Conservation (phyloP, 306 rosid genomes). For the Citrullus amarus region DNA sequence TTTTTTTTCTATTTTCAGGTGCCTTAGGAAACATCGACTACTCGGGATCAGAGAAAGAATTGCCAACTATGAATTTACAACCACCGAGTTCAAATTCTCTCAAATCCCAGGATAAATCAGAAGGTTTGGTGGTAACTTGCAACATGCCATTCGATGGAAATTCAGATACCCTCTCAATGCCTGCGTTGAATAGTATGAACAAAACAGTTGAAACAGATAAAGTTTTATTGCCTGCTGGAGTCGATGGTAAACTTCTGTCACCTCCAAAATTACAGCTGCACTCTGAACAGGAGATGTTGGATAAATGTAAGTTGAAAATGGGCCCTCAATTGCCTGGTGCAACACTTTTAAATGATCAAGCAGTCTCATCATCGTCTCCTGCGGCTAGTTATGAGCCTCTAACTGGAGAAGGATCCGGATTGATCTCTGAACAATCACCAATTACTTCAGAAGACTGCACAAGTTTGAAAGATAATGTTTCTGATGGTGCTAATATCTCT, state of each 20-base stretch:
- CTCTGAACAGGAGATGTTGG: conserved; percentile 20
- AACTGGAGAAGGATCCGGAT: conserved; percentile 12
- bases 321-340: conserved; percentile 10
- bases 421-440: conserved; percentile 7
- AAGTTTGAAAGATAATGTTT: conserved; percentile 10
- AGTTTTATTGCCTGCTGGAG: conserved; percentile 10
- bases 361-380: conserved; percentile 8
- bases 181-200: background rate
- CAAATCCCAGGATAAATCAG: conserved; percentile 17
- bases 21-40: conserved; percentile 17
- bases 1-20: conserved; percentile 19
- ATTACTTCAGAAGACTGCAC: conserved; percentile 14
- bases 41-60: conserved; percentile 19
- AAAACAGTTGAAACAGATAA: conserved; percentile 13
- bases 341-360: conserved; percentile 15
- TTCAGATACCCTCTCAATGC: background rate
- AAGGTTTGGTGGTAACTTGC: background rate
- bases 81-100: conserved; percentile 10
- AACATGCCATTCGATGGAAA: background rate
- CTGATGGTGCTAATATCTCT: conserved; percentile 8
- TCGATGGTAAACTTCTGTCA: conserved; percentile 5
- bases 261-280: conserved; percentile 12
- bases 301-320: conserved; percentile 17
- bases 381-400: conserved; percentile 9
- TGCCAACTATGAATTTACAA: conserved; percentile 13